phyloP scores from a whole-genome alignment of 352 stramenopile genomes.

The Globisporangium nodosum region DNA sequence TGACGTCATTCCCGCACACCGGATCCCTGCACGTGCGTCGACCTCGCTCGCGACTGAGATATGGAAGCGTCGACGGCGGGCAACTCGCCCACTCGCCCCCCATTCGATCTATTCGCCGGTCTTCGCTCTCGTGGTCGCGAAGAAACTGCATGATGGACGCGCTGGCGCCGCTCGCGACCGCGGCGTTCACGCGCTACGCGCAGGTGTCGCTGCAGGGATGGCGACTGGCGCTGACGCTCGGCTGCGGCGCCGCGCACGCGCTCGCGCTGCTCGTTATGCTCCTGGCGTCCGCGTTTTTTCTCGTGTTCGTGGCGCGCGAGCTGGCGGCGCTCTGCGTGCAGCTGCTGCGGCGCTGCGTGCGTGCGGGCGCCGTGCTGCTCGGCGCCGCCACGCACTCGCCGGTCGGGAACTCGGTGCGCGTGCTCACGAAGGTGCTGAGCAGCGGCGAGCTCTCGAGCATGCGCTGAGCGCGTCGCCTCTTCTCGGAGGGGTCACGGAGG shows the following conservation, averaged over 20 bases:
- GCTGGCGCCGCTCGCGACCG: background rate
- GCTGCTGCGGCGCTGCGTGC: conserved; percentile 2
- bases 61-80: background rate
- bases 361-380: background rate
- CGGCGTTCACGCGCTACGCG: conserved; percentile 3
- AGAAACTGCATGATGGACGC: background rate
- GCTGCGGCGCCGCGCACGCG: background rate
- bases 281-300: conserved; percentile 4
- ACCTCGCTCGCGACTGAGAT: background rate
- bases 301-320: conserved; percentile 9
- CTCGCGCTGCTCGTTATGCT: conserved; percentile 4
- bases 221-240: conserved; percentile 8
- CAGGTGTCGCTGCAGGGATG: conserved; percentile 9
- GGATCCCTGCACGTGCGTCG: background rate
- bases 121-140: background rate
- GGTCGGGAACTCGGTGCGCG: conserved; percentile 4
- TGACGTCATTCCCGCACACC: background rate
- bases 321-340: background rate
- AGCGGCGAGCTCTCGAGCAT: conserved; percentile 10
- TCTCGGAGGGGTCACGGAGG: background rate
- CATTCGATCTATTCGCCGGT: background rate
- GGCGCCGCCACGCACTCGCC: conserved; percentile 5
- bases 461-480: background rate
- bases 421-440: conserved; percentile 9
- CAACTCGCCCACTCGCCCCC: background rate